A percentile compares a stretch with the other conserved stretches of the same genome.
phyloP scores from a whole-genome alignment of 2,329 filamentous ascomycete species.

The Trichoderma lentiforme region DNA sequence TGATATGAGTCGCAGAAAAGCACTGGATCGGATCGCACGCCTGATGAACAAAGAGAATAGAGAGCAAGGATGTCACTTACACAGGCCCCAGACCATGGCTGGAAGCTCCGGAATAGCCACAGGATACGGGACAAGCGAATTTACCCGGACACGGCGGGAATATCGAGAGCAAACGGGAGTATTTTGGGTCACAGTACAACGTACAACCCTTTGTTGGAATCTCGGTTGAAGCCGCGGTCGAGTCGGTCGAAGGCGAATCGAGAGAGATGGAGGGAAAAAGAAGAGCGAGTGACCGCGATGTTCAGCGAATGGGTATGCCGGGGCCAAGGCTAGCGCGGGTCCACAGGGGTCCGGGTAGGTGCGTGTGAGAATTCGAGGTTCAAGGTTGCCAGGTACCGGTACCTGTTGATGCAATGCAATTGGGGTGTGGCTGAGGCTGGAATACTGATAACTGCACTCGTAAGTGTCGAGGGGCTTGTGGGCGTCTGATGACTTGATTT shows the following conservation, averaged over 20 bases:
- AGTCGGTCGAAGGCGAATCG: background rate
- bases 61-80: slow-evolving; percentile 15
- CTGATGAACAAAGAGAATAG: background rate
- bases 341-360: slow-evolving; percentile 6
- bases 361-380: background rate
- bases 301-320: background rate
- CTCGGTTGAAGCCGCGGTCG: background rate
- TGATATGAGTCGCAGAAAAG: background rate
- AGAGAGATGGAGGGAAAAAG: background rate
- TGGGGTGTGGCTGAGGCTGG: background rate
- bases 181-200: background rate
- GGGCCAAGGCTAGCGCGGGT: background rate
- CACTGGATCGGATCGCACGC: background rate
- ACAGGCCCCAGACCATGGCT: slow-evolving; percentile 18
- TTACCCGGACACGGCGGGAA: background rate
- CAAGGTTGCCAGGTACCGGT: background rate
- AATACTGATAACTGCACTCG: background rate
- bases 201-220: background rate
- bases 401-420: background rate
- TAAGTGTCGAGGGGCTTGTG: too few relatives aligned
- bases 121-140: background rate
- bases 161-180: background rate
- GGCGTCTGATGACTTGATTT: background rate
- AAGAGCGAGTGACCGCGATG: background rate
- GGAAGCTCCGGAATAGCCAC: slow-evolving; percentile 14